Evolutionary conservation across 2,329 filamentous ascomycete genomes (phyloP), one percentile per base, ranked within the genome.

Genomic region (Massarina eburnea): DNA sequence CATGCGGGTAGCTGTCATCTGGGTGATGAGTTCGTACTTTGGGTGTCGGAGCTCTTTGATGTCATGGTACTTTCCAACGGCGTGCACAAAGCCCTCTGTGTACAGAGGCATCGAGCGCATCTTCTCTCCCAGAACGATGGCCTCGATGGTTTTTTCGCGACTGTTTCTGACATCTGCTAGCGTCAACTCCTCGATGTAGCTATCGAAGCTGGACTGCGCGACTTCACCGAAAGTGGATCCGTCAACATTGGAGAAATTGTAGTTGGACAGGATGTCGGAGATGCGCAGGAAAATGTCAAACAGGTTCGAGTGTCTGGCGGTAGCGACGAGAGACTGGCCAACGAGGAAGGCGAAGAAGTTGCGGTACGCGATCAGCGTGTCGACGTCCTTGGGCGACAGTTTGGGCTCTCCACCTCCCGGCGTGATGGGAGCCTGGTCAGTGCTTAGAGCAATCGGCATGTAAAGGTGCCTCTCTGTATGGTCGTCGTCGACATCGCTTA

Each of bases 61-160:
- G 17, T 88, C 81, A 48, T 92, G 77, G 52, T 80, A 89, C 70
- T 94, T 95, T 39, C 92, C 94, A 8, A 89, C 90, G 0, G 86
- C 90, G 68, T 97, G 94, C 4, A 91, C 84, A 62, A 96, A 97
- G 0, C 89, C 90, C 69, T 96, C 91, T 47, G 89, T 89, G 71
- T 95, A 97, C 2, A 99, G 79, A 7, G 85, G 80, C 59, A 86
- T 82, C 38, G 82, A 95, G 46, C 85, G 85, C 84, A 97, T 88
- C 29, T 82, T 82, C 72, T 99, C 92, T 45, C 89, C 91, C 9
- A 99, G 76, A n/a, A 97, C 80, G 37, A 97, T 79, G 0, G 86
- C 88, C 70, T 97, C 90, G 19, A 97, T 78, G 0, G 89, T 96
- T 77, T 94, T 95, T 64, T 96, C 90, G 20, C 86, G 81, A 65